phyloP scores from a whole-genome alignment of 345 rosid species.

The Melastoma malabathricum region DNA sequence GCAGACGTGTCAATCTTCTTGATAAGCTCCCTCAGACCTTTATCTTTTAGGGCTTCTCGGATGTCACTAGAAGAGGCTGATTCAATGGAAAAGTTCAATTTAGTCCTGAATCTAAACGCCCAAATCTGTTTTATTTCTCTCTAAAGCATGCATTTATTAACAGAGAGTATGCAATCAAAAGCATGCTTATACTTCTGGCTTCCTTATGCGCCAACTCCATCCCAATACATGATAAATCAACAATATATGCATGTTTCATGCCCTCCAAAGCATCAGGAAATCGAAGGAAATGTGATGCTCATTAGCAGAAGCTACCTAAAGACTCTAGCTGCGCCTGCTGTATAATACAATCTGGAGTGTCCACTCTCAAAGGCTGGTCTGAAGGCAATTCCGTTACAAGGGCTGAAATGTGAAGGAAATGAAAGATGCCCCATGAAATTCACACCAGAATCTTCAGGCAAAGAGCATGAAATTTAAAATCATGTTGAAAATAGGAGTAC shows the following conservation, averaged over 20 bases:
- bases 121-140: background rate
- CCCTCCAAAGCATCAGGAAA: no score
- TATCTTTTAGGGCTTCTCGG: constrained; percentile 25
- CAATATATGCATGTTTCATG: background rate
- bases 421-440: background rate
- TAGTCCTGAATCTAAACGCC: background rate
- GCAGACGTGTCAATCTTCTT: constrained; percentile 25
- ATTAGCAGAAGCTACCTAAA: constrained; percentile 27
- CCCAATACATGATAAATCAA: constrained; percentile 1
- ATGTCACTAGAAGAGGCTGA: constrained; percentile 49
- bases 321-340: constrained; percentile 28
- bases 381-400: constrained; percentile 11
- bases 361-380: constrained; percentile 35
- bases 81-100: background rate
- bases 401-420: constrained; percentile 17
- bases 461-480: no score
- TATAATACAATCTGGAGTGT: constrained; percentile 29
- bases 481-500: background rate
- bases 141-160: background rate
- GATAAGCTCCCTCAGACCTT: constrained; percentile 30
- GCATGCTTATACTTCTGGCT: no score
- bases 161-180: no score
- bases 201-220: no score
- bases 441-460: no score
- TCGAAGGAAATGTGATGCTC: background rate